Evolutionary conservation across 2,329 filamentous ascomycete species (phyloP).

Genomic region (Fusarium pseudocircinatum): DNA sequence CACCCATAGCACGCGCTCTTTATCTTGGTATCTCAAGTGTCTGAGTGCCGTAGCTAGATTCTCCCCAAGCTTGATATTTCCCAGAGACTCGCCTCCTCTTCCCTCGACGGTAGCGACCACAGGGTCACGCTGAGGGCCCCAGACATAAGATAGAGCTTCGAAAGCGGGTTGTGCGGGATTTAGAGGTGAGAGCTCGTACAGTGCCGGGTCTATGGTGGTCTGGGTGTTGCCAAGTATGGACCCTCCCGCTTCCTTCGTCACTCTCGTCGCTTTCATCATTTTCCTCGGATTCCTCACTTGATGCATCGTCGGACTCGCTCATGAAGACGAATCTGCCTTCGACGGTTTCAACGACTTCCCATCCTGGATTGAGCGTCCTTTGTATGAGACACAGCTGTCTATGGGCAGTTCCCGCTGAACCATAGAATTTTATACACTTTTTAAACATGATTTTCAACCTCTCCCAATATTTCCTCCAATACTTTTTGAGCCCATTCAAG

Average conservation of each 20-base stretch:
- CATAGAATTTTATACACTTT: too few species aligned
- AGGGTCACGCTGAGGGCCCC: neutral
- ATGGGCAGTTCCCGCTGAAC: rapidly evolving
- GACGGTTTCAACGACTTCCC: rapidly evolving
- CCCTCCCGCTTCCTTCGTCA: rapidly evolving
- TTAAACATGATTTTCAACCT: neutral
- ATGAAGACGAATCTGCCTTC: neutral
- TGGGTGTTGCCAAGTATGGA: neutral
- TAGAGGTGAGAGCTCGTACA: neutral
- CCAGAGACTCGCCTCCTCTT: rapidly evolving
- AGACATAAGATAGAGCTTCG: neutral
- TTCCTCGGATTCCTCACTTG: neutral
- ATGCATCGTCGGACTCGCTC: neutral
- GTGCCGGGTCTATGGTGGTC: neutral
- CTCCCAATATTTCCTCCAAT: rapidly evolving
- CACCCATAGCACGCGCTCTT: neutral
- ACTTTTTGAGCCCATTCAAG: neutral
- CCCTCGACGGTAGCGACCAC: neutral
- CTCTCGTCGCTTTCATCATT: neutral
- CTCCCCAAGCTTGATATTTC: neutral
- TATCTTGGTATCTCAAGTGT: neutral
- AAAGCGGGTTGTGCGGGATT: neutral
- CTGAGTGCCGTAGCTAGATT: neutral
- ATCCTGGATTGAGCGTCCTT: neutral
- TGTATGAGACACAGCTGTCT: neutral